Conservation (phyloP, 805 yeast genomes). For the Saccharomycopsis guyanensis region DNA sequence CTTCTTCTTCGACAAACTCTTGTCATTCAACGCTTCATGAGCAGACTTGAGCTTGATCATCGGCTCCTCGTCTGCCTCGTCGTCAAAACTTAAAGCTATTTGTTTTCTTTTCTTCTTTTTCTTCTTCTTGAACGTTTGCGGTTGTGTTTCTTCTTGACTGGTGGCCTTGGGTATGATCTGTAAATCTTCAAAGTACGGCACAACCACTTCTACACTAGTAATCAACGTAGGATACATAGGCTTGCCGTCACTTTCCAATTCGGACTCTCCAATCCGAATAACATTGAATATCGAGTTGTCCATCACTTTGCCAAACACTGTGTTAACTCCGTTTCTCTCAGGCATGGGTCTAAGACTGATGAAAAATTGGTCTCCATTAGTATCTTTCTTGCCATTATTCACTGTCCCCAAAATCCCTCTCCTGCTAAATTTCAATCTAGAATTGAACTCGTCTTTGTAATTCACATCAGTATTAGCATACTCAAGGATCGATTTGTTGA, state of each 20-base stretch:
- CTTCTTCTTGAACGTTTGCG: slow-evolving; percentile 18
- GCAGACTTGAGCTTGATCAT: slow-evolving; percentile 35
- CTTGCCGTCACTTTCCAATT: slow-evolving; percentile 33
- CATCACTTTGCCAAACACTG: slow-evolving; percentile 51
- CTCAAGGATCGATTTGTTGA: not conserved
- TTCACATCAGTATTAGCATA: not conserved
- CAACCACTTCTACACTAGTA: slow-evolving; percentile 33
- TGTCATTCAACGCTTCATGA: slow-evolving; percentile 31
- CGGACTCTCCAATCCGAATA: slow-evolving; percentile 41
- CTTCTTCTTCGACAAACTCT: slow-evolving; percentile 22
- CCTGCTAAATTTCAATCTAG: slow-evolving; percentile 41
- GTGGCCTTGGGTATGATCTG: not conserved
- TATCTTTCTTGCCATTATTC: slow-evolving; percentile 26
- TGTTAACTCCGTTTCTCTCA: slow-evolving; percentile 34
- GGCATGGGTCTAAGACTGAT: slow-evolving; percentile 42
- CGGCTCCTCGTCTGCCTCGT: slow-evolving; percentile 15
- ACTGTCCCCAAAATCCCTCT: slow-evolving; percentile 53
- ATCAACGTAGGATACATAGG: slow-evolving; percentile 50
- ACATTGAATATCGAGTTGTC: slow-evolving; percentile 51
- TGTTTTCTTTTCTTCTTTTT: slow-evolving; percentile 21
- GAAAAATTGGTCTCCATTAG: slow-evolving; percentile 36
- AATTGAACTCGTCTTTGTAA: slow-evolving; percentile 41
- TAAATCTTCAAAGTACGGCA: slow-evolving; percentile 43
- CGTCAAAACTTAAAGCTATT: slow-evolving; percentile 16
- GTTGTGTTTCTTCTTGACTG: slow-evolving; percentile 10